phyloP scores from a whole-genome alignment of 148 eudicot genomes.

The Vaccinium darrowii region DNA sequence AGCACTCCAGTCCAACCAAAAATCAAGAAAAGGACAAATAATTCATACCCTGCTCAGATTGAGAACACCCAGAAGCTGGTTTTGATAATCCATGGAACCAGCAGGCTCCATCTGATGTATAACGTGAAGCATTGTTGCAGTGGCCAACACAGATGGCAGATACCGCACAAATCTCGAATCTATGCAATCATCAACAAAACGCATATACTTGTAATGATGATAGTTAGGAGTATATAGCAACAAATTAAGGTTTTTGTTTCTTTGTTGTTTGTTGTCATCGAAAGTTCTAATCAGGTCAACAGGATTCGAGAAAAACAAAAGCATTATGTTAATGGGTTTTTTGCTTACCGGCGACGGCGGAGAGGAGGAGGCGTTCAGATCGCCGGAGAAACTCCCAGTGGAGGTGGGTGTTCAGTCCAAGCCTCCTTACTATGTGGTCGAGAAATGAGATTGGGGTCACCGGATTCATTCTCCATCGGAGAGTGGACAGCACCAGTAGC shows the following conservation, averaged over 20 bases:
- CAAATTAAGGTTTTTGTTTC: background rate
- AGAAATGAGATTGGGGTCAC: slow-evolving; percentile 80
- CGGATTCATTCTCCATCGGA: slow-evolving; percentile 87
- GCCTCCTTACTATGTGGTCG: slow-evolving; percentile 72
- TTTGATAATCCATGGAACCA: slow-evolving; percentile 51
- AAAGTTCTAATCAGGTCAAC: slow-evolving; percentile 1
- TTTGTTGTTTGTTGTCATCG: slow-evolving; percentile 9
- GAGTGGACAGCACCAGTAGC: slow-evolving; percentile 64
- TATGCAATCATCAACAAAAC: slow-evolving; percentile 18
- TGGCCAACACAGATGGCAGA: slow-evolving; percentile 73
- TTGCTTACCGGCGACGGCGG: slow-evolving; percentile 56
- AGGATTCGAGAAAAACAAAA: background rate
- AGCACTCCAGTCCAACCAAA: background rate
- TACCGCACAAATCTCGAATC: slow-evolving; percentile 65
- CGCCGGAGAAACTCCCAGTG: slow-evolving; percentile 62
- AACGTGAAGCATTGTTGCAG: slow-evolving; percentile 79
- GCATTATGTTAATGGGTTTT: background rate
- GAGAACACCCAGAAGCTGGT: slow-evolving; percentile 61
- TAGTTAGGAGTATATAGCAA: background rate
- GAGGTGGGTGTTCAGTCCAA: slow-evolving; percentile 56
- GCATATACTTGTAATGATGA: background rate
- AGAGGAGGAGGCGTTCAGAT: slow-evolving; percentile 58
- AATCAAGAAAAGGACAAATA: background rate
- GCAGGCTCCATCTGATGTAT: slow-evolving; percentile 54
- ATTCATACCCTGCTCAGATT: slow-evolving; percentile 52